These are phyloP conservation scores for Nigrograna mackinnonii DNA, from an alignment of 2,329 filamentous ascomycete species.

Conservation along the genomic window DNA sequence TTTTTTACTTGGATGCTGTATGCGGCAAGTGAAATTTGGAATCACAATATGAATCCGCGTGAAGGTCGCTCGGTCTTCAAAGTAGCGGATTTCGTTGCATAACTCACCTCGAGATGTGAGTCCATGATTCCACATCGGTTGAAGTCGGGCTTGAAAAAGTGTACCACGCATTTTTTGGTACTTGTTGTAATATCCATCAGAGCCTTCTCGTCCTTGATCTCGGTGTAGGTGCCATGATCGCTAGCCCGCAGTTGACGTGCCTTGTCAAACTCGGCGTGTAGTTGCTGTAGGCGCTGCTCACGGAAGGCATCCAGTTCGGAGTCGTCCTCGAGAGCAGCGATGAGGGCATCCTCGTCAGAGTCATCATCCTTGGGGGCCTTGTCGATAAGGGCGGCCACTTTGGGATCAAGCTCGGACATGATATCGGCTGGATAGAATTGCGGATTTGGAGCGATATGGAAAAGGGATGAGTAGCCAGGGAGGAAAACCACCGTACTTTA, in stretches of 20 bases:
- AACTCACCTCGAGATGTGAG: constrained; percentile 53
- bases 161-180: constrained; percentile 61
- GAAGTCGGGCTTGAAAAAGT: constrained; percentile 69
- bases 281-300: constrained; percentile 60
- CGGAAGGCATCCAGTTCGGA: constrained; percentile 57
- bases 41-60: too few species aligned
- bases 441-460: background rate
- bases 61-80: too few species aligned
- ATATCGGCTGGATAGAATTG: background rate
- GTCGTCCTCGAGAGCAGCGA: constrained; percentile 62
- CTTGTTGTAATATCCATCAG: constrained; percentile 64
- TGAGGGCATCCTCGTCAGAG: constrained; percentile 63
- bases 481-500: too few species aligned
- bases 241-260: constrained; percentile 55
- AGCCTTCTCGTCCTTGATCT: constrained; percentile 61
- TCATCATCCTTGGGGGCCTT: constrained; percentile 44
- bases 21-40: too few species aligned
- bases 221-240: constrained; percentile 57
- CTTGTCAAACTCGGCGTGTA: constrained; percentile 59
- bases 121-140: constrained; percentile 66
- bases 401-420: constrained; percentile 54
- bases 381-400: constrained; percentile 56
- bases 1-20: background rate
- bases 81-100: too few species aligned
- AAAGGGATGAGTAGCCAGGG: too few species aligned